Evolutionary conservation across 768 basidiomycete species (phyloP).

Genomic region (Pseudohyphozyma bogoriensis): DNA sequence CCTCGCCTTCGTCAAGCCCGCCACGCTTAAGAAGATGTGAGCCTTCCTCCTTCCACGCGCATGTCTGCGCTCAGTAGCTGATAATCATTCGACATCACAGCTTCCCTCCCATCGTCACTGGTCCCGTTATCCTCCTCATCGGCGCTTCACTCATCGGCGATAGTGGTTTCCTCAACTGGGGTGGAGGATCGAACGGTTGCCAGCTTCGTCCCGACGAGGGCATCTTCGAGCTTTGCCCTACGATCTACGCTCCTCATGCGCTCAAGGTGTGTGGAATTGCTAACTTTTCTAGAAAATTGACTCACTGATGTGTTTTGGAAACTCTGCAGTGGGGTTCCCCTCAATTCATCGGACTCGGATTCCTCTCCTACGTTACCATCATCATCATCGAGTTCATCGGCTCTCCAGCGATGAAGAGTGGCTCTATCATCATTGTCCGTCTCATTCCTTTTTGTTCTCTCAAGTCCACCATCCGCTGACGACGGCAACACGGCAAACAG

Average conservation of each 20-base stretch:
- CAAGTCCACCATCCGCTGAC: no score
- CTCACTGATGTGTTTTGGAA: conserved; percentile 46
- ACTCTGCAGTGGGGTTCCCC: conserved; percentile 72
- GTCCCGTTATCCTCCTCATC: conserved; percentile 67
- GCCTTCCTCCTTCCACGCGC: no score
- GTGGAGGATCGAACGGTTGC: conserved; percentile 69
- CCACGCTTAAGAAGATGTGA: conserved; percentile 51
- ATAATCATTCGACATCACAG: no score
- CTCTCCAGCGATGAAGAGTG: conserved; percentile 53
- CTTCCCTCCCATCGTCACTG: conserved; percentile 75
- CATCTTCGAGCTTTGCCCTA: conserved; percentile 62
- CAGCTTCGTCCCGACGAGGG: conserved; percentile 52
- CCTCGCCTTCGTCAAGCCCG: conserved; percentile 24
- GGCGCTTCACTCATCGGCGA: conserved; percentile 65
- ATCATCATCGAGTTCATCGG: conserved; percentile 73
- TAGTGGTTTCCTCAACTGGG: conserved; percentile 72
- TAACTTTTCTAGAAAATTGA: neutral
- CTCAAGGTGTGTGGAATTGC: neutral
- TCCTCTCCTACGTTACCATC: conserved; percentile 67
- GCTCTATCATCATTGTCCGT: neutral
- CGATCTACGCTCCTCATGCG: conserved; percentile 18
- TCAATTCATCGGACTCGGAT: conserved; percentile 75
- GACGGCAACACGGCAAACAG: neutral
- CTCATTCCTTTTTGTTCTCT: neutral
- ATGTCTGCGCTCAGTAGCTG: no score